These are phyloP conservation scores for Fusarium sororula DNA, from an alignment of 2,329 filamentous ascomycete genomes.

Conservation along the genomic window DNA sequence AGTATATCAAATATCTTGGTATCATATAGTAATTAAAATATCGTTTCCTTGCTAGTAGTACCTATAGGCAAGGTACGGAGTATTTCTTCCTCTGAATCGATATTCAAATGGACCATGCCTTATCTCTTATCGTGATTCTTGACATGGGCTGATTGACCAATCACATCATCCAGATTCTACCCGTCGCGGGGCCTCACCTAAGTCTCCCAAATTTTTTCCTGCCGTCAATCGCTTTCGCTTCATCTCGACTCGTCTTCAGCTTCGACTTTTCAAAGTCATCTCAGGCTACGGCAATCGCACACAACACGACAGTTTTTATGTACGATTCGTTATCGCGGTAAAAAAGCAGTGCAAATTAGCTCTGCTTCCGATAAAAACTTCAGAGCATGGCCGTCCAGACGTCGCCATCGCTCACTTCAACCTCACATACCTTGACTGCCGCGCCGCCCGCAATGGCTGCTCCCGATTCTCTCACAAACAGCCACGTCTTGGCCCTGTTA, in stretches of 20 bases:
- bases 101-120: neutral
- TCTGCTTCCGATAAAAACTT: constrained; percentile 14
- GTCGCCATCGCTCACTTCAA: constrained; percentile 69
- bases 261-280: constrained; percentile 18
- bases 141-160: constrained; percentile 33
- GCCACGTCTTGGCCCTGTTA: constrained; percentile 61
- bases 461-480: constrained; percentile 47
- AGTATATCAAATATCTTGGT: neutral
- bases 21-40: neutral
- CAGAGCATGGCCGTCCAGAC: constrained; percentile 53
- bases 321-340: neutral
- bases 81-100: neutral
- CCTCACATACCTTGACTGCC: constrained; percentile 70
- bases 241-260: constrained; percentile 25
- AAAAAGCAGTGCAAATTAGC: constrained; percentile 23
- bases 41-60: neutral
- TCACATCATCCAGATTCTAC: neutral
- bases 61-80: neutral
- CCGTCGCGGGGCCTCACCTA: constrained; percentile 33
- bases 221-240: constrained; percentile 11
- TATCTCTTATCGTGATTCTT: constrained; percentile 31
- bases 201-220: constrained; percentile 43
- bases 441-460: constrained; percentile 56
- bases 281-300: constrained; percentile 1
- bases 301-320: neutral